Base-by-base conservation (phyloP, 2,329 filamentous ascomycete species). In the Clarireedia sp. region DNA sequence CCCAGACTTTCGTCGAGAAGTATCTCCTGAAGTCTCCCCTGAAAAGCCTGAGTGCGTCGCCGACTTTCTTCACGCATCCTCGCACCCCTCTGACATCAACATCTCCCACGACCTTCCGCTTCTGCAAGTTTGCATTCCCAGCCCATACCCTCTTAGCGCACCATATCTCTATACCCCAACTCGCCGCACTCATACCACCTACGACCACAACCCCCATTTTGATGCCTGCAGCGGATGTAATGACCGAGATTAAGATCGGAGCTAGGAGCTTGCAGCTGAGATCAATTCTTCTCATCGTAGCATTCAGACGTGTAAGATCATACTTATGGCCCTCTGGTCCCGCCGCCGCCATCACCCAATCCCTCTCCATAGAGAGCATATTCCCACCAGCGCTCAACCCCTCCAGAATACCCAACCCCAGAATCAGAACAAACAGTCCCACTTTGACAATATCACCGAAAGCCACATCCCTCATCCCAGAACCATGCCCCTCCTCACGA, bases 211-310 rank as follows among this genome's bases (percentile, higher is more conserved):
- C 73, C 3, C 77, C 78, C 14, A 71, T 56, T 3, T 62, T 68
- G 0, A 74, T 72, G 6, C 69, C 68, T 14, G 75, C 69, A 26
- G 73, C 70, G 7, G 72, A 72, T 24, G 73, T 70, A 12, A 80
- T 60, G 6, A 75, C 51, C 0, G 78, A 77, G 21, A 80, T 76
- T 7, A 76, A 65, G 6, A 81, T 70, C 0, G 79, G 79, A 0
- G 75, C 75, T 29, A 78, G 56, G 14, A 82, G 73, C 63, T 82
- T 82, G 70, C 79, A 82, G 44, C 76, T 71, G 3, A 82, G 71
- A 59, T 82, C 79, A 57, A 82, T 81, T 7, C 78, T 71, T 54
- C 79, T 70, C 78, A 82, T 81, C 9, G 72, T 72, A 1, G 78
- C 73, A 62, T 81, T 81, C 3, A 81, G 58, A 55, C 64, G 68